A percentile compares a stretch with the other conserved stretches of the same genome.
Conservation (phyloP, 2,329 filamentous ascomycete genomes). For the Aspergillus thermomutatus region DNA sequence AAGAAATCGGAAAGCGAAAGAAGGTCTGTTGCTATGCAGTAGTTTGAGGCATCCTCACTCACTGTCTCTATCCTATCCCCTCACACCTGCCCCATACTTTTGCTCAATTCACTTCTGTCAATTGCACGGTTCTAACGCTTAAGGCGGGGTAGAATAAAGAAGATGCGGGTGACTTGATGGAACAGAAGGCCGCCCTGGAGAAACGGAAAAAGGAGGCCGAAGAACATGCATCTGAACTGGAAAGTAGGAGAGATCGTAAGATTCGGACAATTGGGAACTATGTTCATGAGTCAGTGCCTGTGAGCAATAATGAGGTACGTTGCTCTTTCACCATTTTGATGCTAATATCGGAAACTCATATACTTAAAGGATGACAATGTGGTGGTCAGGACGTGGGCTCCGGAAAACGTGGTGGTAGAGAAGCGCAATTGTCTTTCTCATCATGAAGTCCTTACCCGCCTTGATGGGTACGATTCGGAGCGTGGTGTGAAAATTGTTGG, state of each 20-base stretch:
- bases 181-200: constrained; percentile 73
- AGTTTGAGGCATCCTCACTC: not conserved
- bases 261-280: constrained; percentile 84
- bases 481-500: constrained; percentile 92
- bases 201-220: constrained; percentile 78
- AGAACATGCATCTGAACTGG: constrained; percentile 71
- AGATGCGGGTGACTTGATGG: constrained; percentile 74
- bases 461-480: constrained; percentile 91
- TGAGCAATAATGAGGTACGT: constrained; percentile 73
- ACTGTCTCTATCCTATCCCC: not conserved
- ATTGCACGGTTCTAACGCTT: constrained; percentile 3
- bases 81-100: not conserved
- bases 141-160: constrained; percentile 68
- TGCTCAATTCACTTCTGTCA: not conserved
- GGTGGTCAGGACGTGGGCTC: constrained; percentile 73
- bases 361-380: constrained; percentile 68
- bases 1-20: constrained; percentile 87
- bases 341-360: not conserved
- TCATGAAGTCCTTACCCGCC: constrained; percentile 83
- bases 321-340: not conserved
- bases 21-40: constrained; percentile 55
- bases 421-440: constrained; percentile 81
- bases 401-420: constrained; percentile 68
- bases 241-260: constrained; percentile 69
- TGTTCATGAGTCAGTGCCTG: constrained; percentile 82